Conservation (phyloP, 257 asterid species). For the Nicotiana knightiana region DNA sequence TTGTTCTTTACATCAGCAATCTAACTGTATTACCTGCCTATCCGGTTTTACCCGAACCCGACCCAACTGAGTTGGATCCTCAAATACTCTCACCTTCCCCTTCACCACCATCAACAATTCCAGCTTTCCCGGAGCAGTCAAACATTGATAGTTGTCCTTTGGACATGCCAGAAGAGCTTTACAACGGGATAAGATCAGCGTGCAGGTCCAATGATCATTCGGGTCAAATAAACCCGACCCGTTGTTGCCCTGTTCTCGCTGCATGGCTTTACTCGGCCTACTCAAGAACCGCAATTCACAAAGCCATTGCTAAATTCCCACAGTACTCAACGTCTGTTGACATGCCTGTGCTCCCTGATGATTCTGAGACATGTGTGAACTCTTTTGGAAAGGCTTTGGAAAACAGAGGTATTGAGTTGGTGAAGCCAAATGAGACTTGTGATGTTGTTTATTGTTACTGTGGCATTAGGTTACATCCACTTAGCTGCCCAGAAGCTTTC, state of each 20-base stretch:
- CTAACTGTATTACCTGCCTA: constrained; percentile 1
- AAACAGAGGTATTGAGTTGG: constrained; percentile 55
- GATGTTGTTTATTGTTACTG: constrained; percentile 93
- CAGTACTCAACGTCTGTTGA: constrained; percentile 45
- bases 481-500: constrained; percentile 77
- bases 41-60: neutral
- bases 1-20: neutral
- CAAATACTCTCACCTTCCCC: constrained; percentile 28
- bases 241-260: constrained; percentile 92
- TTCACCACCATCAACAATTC: constrained; percentile 43
- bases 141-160: constrained; percentile 52
- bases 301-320: constrained; percentile 22
- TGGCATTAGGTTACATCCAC: constrained; percentile 85
- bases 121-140: constrained; percentile 76
- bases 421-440: constrained; percentile 81
- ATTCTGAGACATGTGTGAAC: constrained; percentile 87
- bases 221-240: constrained; percentile 50
- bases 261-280: constrained; percentile 97
- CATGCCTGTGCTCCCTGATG: constrained; percentile 90
- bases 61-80: neutral
- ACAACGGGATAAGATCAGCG: constrained; percentile 84
- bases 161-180: constrained; percentile 75
- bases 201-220: constrained; percentile 50
- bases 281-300: constrained; percentile 59
- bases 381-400: constrained; percentile 62